These are phyloP conservation scores for Beauveria pseudobassiana DNA, from an alignment of 2,329 filamentous ascomycete species.

Conservation along the genomic window DNA sequence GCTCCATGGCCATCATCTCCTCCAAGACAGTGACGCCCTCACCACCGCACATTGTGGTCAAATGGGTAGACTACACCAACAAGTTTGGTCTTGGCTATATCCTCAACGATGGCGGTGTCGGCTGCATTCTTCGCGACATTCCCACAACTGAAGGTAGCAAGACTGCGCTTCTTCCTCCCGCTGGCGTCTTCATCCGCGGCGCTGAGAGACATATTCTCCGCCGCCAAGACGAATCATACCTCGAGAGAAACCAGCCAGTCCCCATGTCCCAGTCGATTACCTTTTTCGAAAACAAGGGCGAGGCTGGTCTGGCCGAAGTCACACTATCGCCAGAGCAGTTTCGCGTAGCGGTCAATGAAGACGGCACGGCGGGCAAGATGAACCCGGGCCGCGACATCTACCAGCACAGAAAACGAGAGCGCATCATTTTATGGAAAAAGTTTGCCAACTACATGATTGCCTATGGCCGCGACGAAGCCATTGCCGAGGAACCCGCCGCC, in stretches of 20 bases:
- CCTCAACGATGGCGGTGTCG: constrained; percentile 72
- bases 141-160: constrained; percentile 43
- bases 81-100: constrained; percentile 82
- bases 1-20: constrained; percentile 53
- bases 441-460: constrained; percentile 69
- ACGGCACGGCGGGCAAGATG: constrained; percentile 55
- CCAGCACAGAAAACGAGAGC: constrained; percentile 58
- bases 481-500: constrained; percentile 37
- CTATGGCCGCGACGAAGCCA: constrained; percentile 64
- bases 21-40: constrained; percentile 46
- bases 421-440: constrained; percentile 63
- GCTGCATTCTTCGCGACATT: constrained; percentile 57
- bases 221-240: constrained; percentile 46
- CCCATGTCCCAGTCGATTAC: constrained; percentile 58
- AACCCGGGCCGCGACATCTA: constrained; percentile 55
- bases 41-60: constrained; percentile 59
- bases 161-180: constrained; percentile 53
- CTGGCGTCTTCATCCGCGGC: constrained; percentile 63
- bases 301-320: constrained; percentile 55
- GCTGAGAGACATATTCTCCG: constrained; percentile 65
- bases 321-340: constrained; percentile 58
- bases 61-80: constrained; percentile 86
- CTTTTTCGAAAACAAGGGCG: constrained; percentile 66
- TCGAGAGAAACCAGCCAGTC: constrained; percentile 52
- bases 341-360: constrained; percentile 44